Conservation (phyloP, 495 filamentous ascomycete genomes). For the Aspergillus asperescens region DNA sequence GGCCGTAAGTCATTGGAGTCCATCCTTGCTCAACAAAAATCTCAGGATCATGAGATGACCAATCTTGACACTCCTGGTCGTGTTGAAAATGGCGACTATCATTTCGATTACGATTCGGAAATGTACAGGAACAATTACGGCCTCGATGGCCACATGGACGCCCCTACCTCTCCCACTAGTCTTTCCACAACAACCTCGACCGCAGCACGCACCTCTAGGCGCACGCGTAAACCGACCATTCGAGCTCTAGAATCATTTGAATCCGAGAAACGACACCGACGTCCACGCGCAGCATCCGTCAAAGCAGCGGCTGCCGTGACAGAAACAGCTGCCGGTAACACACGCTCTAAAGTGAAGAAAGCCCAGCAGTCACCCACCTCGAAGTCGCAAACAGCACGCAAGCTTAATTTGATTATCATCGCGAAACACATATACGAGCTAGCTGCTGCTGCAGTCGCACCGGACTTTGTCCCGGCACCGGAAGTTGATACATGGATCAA, state of each 20-base stretch:
- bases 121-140: slow-evolving; percentile 25
- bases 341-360: not conserved
- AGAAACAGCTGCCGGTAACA: not conserved
- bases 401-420: not conserved
- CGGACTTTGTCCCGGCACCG: slow-evolving; percentile 17
- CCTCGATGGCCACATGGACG: slow-evolving; percentile 24
- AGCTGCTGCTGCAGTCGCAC: slow-evolving; percentile 21
- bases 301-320: slow-evolving; percentile 4
- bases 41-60: slow-evolving; percentile 5
- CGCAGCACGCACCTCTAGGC: slow-evolving; percentile 26
- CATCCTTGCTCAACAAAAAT: not conserved
- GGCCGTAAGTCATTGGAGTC: slow-evolving; percentile 19
- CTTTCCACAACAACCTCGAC: slow-evolving; percentile 25
- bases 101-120: slow-evolving; percentile 21
- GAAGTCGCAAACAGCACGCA: not conserved
- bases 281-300: slow-evolving; percentile 10
- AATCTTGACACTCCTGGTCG: slow-evolving; percentile 11
- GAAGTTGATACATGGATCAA: slow-evolving; percentile 20
- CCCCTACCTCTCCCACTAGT: slow-evolving; percentile 26
- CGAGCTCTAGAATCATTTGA: slow-evolving; percentile 37
- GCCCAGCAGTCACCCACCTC: not conserved
- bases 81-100: slow-evolving; percentile 12
- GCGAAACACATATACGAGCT: slow-evolving; percentile 25
- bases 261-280: slow-evolving; percentile 23
- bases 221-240: slow-evolving; percentile 37